phyloP scores from a whole-genome alignment of 108 stramenopile species.

The Pseudonitzschia pungens region DNA sequence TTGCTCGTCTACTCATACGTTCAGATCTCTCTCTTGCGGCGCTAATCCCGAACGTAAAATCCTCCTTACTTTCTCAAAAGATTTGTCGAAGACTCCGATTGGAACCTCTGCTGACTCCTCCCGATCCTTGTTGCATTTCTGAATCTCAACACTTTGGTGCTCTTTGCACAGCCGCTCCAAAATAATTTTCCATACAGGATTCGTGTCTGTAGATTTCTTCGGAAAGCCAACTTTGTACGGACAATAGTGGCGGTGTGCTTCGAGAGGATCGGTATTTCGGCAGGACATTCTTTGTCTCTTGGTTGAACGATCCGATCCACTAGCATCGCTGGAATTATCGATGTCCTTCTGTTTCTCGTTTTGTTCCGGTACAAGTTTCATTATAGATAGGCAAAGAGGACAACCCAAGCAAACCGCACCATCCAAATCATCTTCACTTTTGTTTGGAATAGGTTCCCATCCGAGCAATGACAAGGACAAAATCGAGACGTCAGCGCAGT shows the following conservation, averaged over 20 bases:
- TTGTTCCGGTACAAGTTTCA: slow-evolving; percentile 15
- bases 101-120: neutral
- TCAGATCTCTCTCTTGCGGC: neutral
- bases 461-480: slow-evolving; percentile 22
- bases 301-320: neutral
- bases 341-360: neutral
- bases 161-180: slow-evolving; percentile 16
- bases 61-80: slow-evolving; percentile 16
- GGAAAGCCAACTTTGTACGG: slow-evolving; percentile 34
- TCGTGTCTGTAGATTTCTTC: neutral
- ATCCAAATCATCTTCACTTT: neutral
- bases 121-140: neutral
- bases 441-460: slow-evolving; percentile 22
- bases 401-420: slow-evolving; percentile 19
- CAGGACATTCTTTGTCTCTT: slow-evolving; percentile 20
- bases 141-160: neutral
- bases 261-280: slow-evolving; percentile 8
- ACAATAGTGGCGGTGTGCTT: slow-evolving; percentile 44
- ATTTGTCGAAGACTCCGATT: slow-evolving; percentile 4
- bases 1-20: neutral
- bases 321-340: neutral
- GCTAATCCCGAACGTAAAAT: slow-evolving; percentile 33
- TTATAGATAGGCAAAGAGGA: slow-evolving; percentile 21
- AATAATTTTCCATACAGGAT: slow-evolving; percentile 34
- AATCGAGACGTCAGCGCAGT: slow-evolving; percentile 4